Percentiles rank a stretch among this genome's conserved stretches.
Conservation (phyloP, 1,139 yeast genomes). For the Eremothecium coryli region DNA sequence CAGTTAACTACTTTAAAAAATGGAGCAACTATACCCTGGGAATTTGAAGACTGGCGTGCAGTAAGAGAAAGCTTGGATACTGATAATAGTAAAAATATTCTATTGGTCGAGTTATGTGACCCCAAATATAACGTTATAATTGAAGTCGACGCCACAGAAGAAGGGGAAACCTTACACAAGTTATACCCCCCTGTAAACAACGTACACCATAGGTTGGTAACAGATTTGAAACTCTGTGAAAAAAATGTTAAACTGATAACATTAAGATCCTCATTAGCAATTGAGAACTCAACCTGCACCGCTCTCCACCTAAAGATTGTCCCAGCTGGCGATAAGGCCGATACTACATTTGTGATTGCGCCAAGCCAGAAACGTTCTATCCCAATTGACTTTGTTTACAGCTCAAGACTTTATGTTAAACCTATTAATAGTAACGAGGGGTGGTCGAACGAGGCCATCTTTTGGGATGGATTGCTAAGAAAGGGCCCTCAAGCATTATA, state of each 20-base stretch:
- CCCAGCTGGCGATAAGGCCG: slow-evolving; percentile 25
- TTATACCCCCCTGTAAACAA: slow-evolving; percentile 54
- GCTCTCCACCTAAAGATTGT: slow-evolving; percentile 47
- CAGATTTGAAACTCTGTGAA: slow-evolving; percentile 59
- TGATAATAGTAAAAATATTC: slow-evolving; percentile 47
- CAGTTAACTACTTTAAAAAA: slow-evolving; percentile 37
- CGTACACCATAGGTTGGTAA: slow-evolving; percentile 64
- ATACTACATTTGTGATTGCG: slow-evolving; percentile 31
- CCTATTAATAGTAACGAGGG: slow-evolving; percentile 46
- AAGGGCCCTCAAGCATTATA: slow-evolving; percentile 46
- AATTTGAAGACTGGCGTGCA: slow-evolving; percentile 88
- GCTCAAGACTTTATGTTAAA: slow-evolving; percentile 46
- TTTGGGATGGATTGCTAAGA: slow-evolving; percentile 58
- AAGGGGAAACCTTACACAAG: slow-evolving; percentile 72
- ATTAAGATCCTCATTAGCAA: slow-evolving; percentile 62
- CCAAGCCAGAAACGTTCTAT: slow-evolving; percentile 54
- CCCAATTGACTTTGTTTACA: slow-evolving; percentile 64
- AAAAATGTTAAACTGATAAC: slow-evolving; percentile 72
- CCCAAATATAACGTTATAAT: slow-evolving; percentile 48
- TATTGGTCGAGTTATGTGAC: slow-evolving; percentile 52
- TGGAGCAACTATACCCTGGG: slow-evolving; percentile 62
- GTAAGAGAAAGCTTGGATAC: slow-evolving; percentile 73
- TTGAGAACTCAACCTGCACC: slow-evolving; percentile 54
- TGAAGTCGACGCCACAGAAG: slow-evolving; percentile 54
- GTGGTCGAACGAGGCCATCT: slow-evolving; percentile 57